phyloP scores from a whole-genome alignment of 2,329 filamentous ascomycete genomes.

The Botrytis squamosa region DNA sequence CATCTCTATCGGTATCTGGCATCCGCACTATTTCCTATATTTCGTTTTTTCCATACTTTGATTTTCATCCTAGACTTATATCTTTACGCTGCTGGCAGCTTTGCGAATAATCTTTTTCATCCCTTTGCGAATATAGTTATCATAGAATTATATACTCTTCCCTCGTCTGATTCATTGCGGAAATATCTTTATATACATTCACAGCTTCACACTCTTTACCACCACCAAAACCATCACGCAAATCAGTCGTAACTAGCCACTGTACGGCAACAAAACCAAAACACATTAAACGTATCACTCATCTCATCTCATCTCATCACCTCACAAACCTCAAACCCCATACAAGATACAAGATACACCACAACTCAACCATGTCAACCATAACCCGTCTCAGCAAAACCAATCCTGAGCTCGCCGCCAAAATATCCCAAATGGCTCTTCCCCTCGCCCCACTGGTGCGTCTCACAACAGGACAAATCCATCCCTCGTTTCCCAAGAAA shows the following conservation, averaged over 20 bases:
- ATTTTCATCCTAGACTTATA: slow-evolving; percentile 13
- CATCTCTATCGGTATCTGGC: slow-evolving; percentile 15
- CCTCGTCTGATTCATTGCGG: slow-evolving; percentile 3
- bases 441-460: slow-evolving; percentile 66
- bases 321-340: not conserved
- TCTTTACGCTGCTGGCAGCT: slow-evolving; percentile 33
- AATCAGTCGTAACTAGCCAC: not conserved
- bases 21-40: slow-evolving; percentile 4
- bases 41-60: not conserved
- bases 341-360: not conserved
- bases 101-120: slow-evolving; percentile 23
- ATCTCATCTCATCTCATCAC: not conserved
- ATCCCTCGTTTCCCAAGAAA: slow-evolving; percentile 63
- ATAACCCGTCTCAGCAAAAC: slow-evolving; percentile 24
- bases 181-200: slow-evolving; percentile 10
- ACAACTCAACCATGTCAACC: slow-evolving; percentile 2
- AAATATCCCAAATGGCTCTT: slow-evolving; percentile 65
- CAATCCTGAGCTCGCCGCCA: slow-evolving; percentile 55
- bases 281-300: not conserved
- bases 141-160: not conserved
- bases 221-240: not conserved
- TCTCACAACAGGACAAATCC: slow-evolving; percentile 59
- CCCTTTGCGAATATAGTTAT: slow-evolving; percentile 9
- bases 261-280: not conserved
- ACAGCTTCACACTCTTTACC: not conserved